These are phyloP conservation scores for Alternaria brassicicola DNA, from an alignment of 2,329 filamentous ascomycete species.

Conservation along the genomic window DNA sequence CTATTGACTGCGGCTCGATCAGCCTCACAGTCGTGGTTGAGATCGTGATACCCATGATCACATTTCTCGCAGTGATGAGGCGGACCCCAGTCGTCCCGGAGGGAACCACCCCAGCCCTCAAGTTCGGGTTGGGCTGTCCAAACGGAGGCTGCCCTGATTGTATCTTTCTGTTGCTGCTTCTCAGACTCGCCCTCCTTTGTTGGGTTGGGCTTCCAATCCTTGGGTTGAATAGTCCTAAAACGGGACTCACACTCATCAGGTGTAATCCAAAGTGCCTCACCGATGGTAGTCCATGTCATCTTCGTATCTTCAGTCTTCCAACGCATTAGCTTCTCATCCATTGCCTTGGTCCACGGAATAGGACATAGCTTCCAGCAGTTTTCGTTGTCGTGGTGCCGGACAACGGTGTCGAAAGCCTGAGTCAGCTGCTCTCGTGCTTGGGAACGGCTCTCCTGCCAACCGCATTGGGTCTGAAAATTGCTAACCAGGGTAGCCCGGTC, in stretches of 20 bases:
- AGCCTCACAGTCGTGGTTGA: no score
- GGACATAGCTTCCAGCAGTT: background rate
- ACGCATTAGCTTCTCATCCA: background rate
- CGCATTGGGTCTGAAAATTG: background rate
- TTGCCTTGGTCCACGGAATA: background rate
- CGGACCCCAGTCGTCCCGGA: background rate
- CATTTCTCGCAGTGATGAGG: background rate
- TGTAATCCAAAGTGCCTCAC: no score
- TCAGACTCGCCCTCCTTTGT: background rate
- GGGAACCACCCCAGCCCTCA: no score
- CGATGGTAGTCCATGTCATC: background rate
- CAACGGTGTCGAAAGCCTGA: background rate
- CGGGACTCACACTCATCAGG: background rate
- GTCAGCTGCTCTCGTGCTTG: background rate
- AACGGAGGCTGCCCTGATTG: background rate
- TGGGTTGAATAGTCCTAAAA: background rate
- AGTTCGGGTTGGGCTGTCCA: background rate
- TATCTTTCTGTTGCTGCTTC: background rate
- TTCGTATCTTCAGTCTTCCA: background rate
- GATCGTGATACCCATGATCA: no score
- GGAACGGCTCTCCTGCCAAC: background rate
- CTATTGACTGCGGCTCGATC: background rate
- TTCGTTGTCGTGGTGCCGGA: background rate
- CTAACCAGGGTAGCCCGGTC: background rate
- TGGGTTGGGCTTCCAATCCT: background rate